Evolutionary conservation across 225 moss, liverwort and hornwort genomes (phyloP).

Genomic region (Physcomitrellopsis africana): DNA sequence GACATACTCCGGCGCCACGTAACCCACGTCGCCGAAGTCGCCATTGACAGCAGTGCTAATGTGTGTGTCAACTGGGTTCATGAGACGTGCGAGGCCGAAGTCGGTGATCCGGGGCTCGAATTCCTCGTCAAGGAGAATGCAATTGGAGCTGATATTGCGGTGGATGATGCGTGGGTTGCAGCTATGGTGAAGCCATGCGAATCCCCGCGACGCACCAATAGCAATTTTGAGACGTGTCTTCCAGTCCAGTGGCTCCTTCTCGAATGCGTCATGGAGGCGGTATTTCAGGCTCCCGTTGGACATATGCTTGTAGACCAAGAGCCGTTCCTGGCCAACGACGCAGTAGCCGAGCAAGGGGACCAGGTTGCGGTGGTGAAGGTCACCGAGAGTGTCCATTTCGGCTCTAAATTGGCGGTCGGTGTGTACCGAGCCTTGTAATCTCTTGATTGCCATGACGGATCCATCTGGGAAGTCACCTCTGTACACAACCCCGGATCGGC

Average conservation of each 20-base stretch:
- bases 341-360: conserved; percentile 71
- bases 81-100: conserved; percentile 56
- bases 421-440: conserved; percentile 57
- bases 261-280: conserved; percentile 45
- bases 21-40: conserved; percentile 63
- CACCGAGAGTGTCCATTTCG: conserved; percentile 68
- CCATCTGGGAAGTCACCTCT: conserved; percentile 55
- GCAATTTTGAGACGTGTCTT: conserved; percentile 53
- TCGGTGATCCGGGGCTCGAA: conserved; percentile 56
- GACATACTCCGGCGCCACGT: conserved; percentile 66
- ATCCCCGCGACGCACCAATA: conserved; percentile 51
- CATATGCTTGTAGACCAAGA: conserved; percentile 79
- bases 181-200: conserved; percentile 60
- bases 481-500: conserved; percentile 61
- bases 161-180: conserved; percentile 70
- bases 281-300: conserved; percentile 52
- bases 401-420: conserved; percentile 58
- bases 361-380: conserved; percentile 66
- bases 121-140: conserved; percentile 62
- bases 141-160: conserved; percentile 58
- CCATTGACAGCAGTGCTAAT: conserved; percentile 59
- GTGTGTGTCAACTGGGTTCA: conserved; percentile 57
- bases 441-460: conserved; percentile 71
- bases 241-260: conserved; percentile 59
- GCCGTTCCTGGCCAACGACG: conserved; percentile 49